Base-by-base conservation (phyloP, 2,329 filamentous ascomycete species). In the Colletotrichum navitas region DNA sequence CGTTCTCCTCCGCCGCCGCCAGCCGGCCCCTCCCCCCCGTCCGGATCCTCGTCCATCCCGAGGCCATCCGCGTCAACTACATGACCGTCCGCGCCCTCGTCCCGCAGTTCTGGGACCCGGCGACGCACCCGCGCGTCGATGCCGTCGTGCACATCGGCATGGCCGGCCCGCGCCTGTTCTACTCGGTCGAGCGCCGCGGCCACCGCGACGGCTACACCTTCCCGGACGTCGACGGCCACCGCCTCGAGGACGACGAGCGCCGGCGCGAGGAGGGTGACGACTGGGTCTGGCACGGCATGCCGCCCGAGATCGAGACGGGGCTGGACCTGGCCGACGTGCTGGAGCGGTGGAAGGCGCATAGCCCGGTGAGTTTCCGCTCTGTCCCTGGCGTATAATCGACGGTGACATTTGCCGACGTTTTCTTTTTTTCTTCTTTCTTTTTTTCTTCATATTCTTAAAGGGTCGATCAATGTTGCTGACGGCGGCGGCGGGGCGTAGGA, bases 61-160 rank as follows among this genome's bases (percentile, higher is more conserved):
- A 87, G 52, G 87, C 93, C 0, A 85, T 97, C 54, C 89, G 88
- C 39, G 93, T 95, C 62, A 88, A 87, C 75, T 97, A 97, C 83
- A 82, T 87, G 59, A 84, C 85, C 10, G 91, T 95, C 43, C 88
- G 90, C 62, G 80, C 83, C 16, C 80, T 91, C 2, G 85, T 95
- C 4, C 92, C 94, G 1, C 78, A 78, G 6, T 84, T 97, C 6
- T 89, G 93, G 82, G 83, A 85, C 49, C 60, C 80, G 80, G 73
- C 78, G 78, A 69, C 79, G 75, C 74, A 79, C 63, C 78, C 76
- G 65, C 80, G 83, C 60, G 86, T 91, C 65, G 92, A 97, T 79
- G 81, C 92, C 39, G 86, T 90, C 29, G 80, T 97, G 5, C 94
- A 97, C 80, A 92, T 97, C 63, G 94, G 94, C 73, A 94, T 97